Evolutionary conservation across 345 rosid genomes (phyloP).

Genomic region (Eucalyptus cloeziana): DNA sequence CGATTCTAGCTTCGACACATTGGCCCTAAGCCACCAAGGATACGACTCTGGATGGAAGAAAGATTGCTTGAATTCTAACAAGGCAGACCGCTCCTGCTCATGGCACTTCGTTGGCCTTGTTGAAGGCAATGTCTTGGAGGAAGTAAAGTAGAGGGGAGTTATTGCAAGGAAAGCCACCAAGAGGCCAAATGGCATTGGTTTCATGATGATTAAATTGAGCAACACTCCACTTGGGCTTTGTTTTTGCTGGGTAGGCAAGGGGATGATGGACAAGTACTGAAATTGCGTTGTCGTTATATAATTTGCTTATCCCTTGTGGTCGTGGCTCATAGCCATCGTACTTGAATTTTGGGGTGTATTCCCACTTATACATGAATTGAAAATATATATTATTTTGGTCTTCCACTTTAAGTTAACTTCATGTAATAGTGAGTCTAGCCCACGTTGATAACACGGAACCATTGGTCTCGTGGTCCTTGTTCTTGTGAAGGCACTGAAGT

Average conservation of each 20-base stretch:
- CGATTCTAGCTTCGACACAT: neutral
- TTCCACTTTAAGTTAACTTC: no score
- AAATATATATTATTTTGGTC: no score
- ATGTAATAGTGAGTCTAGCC: no score
- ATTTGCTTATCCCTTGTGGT: neutral
- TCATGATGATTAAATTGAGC: neutral
- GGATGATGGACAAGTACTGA: no score
- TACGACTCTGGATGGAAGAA: no score
- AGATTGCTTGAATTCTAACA: neutral
- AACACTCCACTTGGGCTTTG: no score
- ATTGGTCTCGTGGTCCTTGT: neutral
- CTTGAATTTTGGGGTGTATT: neutral
- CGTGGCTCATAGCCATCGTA: neutral
- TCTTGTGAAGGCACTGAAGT: no score
- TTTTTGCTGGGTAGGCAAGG: no score
- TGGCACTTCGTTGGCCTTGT: neutral
- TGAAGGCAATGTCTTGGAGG: neutral
- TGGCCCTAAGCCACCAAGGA: rapidly evolving
- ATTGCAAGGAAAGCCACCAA: neutral
- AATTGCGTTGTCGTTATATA: neutral
- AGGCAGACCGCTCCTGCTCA: neutral
- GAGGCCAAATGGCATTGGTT: neutral
- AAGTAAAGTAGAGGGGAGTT: neutral
- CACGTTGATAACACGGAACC: neutral
- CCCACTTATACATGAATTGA: neutral